Evolutionary conservation across 2,329 filamentous ascomycete genomes (phyloP).

Genomic region (Clarireedia sp.): DNA sequence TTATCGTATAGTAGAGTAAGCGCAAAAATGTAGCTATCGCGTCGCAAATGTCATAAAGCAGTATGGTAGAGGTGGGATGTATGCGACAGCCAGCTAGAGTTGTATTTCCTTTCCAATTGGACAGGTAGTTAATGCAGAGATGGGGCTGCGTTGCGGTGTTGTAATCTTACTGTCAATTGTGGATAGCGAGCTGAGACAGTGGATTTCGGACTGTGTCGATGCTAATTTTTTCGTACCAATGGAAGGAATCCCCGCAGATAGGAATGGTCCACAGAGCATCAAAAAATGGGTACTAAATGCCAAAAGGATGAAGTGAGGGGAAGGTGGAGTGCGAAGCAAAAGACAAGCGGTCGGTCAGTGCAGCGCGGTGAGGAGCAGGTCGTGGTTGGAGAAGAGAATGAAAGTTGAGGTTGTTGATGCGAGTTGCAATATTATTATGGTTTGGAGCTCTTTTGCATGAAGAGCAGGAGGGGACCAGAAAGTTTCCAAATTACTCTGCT

Average conservation of each 20-base stretch:
- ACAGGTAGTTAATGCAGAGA: neutral
- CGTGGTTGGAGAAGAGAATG: conserved; percentile 8
- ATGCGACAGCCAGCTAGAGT: neutral
- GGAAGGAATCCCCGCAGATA: too few species aligned
- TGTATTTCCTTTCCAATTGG: neutral
- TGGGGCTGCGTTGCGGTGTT: neutral
- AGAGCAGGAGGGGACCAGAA: neutral
- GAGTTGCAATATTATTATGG: neutral
- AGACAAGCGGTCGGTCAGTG: too few species aligned
- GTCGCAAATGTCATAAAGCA: conserved; percentile 16
- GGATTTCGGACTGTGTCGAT: too few species aligned
- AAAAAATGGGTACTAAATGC: too few species aligned
- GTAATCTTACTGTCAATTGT: too few species aligned
- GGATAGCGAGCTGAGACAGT: too few species aligned
- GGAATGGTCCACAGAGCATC: too few species aligned
- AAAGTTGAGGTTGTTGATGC: conserved; percentile 13
- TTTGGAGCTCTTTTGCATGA: neutral
- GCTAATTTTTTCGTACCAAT: neutral
- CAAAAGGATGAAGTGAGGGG: too few species aligned
- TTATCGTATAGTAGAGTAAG: neutral
- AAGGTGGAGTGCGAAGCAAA: too few species aligned
- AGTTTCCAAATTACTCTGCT: neutral
- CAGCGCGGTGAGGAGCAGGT: neutral
- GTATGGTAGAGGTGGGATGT: neutral
- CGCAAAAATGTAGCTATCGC: conserved; percentile 15